Evolutionary conservation across 2,329 filamentous ascomycete genomes (phyloP), one percentile per base, ranked within the genome.

Genomic region (Fusarium camptoceras): DNA sequence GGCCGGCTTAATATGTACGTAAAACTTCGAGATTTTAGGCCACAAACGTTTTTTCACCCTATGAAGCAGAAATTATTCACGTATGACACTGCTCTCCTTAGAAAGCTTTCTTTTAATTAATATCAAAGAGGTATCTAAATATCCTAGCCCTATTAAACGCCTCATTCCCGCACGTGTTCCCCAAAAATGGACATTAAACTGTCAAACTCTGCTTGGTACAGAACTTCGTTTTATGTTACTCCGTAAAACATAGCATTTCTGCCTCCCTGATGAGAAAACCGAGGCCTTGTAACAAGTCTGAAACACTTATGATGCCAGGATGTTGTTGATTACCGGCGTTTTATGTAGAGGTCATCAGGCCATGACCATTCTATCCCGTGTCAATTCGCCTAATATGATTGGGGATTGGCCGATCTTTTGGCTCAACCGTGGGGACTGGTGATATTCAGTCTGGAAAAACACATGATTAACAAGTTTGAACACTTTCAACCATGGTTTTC

Each of bases 1-100:
- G 43, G 14, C 27, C 37, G 55, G 65, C 44, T 60, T 65, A 65
- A 41, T 28, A 34, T 8, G 16, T 30, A 37, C 34, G 34, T 37
- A 37, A 37, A 37, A 37, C 34, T 37, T 37, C 3, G 20, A 20
- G 5, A 60, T 25, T 9, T 37, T 16, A 15, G 30, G 12, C n/a
- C 24, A 44, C 24, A 55, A 20, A 20, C 24, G 28, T 31, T 15
- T 18, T 48, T 24, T 25, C 37, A 51, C n/a, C 8, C 3, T 6
- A 14, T 12, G 10, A 31, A 6, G 14, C 3, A 18, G 37, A 30
- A 44, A 55, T 18, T 4, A 20, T 25, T 37, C 48, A 25, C 14
- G 10, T 27, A 37, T 48, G 31, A 25, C 11, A 18, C 11, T 15
- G n/a, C 18, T n/a, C 15, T 24, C 16, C 11, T 39, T 20, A 10